Evolutionary conservation across 257 asterid species (phyloP), one percentile per base, ranked within the genome.

Genomic region (Sherardia arvensis): DNA sequence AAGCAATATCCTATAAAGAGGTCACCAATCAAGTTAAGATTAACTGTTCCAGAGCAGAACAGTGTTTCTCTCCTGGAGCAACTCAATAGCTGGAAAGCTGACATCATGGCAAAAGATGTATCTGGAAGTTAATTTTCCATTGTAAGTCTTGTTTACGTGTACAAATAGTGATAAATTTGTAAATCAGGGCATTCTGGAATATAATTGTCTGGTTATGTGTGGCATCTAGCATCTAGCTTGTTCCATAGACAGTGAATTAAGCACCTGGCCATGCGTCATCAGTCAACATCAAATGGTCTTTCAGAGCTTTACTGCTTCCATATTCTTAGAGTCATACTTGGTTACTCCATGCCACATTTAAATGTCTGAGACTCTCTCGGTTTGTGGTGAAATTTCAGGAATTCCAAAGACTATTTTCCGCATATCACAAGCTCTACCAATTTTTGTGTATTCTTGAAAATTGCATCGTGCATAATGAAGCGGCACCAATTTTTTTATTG

Each of bases 1-100:
- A 92, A 89, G 79, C 94, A 84, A 55, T 92, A 68, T 62, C 99
- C 99, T 26, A 77, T 92, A 64, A 89, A 87, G 68, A 83, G 99
- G 65, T 83, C 95, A 59, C 96, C 99, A 9, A 92, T 89, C 96
- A 87, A 90, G 78, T 75, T 89, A 68, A 82, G 95, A 54, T 74
- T 85, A 67, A 84, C 85, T 67, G 82, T 84, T 48, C 85, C 91
- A 17, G 82, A 65, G 62, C 82, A 78, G 73, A 73, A 77, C 68
- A 73, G 59, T 47, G 66, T 79, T 12, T 33, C 79, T 43, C 75
- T 89, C 59, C 33, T 83, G 80, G 93, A 89, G 71, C 86, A 83
- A 83, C 78, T 83, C 57, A 75, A 67, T 67, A 80, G 60, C 21
- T 89, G 93, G 95, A 85, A 78, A 61, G 77, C 84, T 53, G 73